Conservation (phyloP, 2,329 filamentous ascomycete genomes). For the Clonostachys solani region DNA sequence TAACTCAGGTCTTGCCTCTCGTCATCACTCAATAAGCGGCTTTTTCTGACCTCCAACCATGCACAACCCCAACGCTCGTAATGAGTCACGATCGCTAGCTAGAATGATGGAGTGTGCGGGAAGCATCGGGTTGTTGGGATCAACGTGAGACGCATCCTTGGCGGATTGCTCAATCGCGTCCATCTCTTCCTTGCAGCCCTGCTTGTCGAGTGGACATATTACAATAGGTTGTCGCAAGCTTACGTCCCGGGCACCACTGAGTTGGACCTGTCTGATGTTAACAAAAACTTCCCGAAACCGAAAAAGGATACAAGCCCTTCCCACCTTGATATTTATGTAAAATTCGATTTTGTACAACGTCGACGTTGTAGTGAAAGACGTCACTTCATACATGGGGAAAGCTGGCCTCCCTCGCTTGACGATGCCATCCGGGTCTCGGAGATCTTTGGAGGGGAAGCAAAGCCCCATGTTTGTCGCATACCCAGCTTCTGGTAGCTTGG, state of each 20-base stretch:
- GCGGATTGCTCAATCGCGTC: slow-evolving; percentile 95
- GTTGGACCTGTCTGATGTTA: slow-evolving; percentile 62
- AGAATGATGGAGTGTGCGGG: slow-evolving; percentile 79
- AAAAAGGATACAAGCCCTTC: slow-evolving; percentile 1
- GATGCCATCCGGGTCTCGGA: slow-evolving; percentile 83
- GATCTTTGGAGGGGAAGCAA: slow-evolving; percentile 84
- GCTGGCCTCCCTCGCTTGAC: slow-evolving; percentile 79
- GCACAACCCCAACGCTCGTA: slow-evolving; percentile 59
- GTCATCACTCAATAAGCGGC: slow-evolving; percentile 54
- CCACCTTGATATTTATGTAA: slow-evolving; percentile 88
- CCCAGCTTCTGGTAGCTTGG: slow-evolving; percentile 84
- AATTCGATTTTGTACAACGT: slow-evolving; percentile 98
- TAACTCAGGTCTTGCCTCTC: background rate
- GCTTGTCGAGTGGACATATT: slow-evolving; percentile 91
- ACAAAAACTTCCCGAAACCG: background rate
- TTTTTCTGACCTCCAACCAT: slow-evolving; percentile 62
- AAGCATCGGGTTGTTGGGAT: slow-evolving; percentile 87
- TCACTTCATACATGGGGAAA: slow-evolving; percentile 85
- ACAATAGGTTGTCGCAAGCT: slow-evolving; percentile 87
- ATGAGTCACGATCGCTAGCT: slow-evolving; percentile 65
- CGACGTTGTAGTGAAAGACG: slow-evolving; percentile 89
- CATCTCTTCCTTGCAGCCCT: slow-evolving; percentile 97
- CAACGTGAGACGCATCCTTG: slow-evolving; percentile 84
- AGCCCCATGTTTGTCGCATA: slow-evolving; percentile 91
- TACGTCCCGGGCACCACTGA: slow-evolving; percentile 86